A percentile compares a stretch with the other conserved stretches of the same genome.
These are phyloP conservation scores for Calendula officinalis DNA, from an alignment of 129 eudicot genomes.

Conservation along the genomic window DNA sequence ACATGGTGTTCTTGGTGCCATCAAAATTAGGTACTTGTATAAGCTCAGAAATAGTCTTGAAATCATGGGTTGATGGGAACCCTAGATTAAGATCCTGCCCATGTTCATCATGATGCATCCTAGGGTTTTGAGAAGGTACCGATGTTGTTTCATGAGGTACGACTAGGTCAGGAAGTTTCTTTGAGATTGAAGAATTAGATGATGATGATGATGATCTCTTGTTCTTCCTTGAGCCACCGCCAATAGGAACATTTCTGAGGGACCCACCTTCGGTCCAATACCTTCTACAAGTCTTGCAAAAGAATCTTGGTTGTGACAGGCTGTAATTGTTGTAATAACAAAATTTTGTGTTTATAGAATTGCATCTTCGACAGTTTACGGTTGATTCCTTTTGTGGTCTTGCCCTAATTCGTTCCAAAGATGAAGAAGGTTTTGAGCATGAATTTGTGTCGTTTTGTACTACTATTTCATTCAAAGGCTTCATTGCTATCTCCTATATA, in stretches of 20 bases:
- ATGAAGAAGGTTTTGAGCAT: constrained; percentile 39
- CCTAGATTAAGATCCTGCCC: constrained; percentile 84
- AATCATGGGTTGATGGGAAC: constrained; percentile 43
- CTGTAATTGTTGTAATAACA: constrained; percentile 94
- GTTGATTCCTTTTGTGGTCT: constrained; percentile 69
- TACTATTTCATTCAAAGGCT: constrained; percentile 64
- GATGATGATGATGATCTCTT: constrained; percentile 50
- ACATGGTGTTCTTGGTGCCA: constrained; percentile 25
- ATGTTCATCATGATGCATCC: constrained; percentile 35
- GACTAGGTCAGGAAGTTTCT: constrained; percentile 47
- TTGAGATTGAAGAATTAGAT: constrained; percentile 29
- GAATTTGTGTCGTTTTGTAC: constrained; percentile 35
- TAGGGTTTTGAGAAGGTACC: constrained; percentile 49
- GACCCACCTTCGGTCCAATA: constrained; percentile 97
- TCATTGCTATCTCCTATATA: constrained; percentile 51
- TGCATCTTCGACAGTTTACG: constrained; percentile 82
- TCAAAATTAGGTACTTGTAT: constrained; percentile 67
- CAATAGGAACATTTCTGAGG: constrained; percentile 85
- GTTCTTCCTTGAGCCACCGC: constrained; percentile 92
- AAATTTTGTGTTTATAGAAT: constrained; percentile 84
- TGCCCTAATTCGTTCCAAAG: constrained; percentile 53
- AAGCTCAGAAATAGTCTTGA: constrained; percentile 60
- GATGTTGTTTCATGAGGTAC: constrained; percentile 28
- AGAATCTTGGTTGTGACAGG: constrained; percentile 84
- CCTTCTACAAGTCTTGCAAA: constrained; percentile 89